These are phyloP conservation scores for Schizosaccharomyces japonicus DNA, from an alignment of 805 yeast species.

Conservation along the genomic window DNA sequence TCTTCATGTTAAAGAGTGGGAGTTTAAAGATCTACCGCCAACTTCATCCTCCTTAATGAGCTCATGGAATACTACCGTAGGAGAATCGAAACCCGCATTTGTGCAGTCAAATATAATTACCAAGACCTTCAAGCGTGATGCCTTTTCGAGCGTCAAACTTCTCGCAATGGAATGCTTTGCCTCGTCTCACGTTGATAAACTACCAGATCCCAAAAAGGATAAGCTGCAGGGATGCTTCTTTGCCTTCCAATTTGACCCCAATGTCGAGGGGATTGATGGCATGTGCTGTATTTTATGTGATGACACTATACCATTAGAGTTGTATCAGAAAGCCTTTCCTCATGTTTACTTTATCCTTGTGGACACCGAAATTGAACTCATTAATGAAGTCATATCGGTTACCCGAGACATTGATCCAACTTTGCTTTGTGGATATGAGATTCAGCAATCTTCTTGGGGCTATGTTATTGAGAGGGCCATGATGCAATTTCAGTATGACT, in stretches of 20 bases:
- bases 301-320: too few species aligned
- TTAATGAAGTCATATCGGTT: conserved; percentile 29
- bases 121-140: neutral
- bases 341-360: conserved; percentile 14
- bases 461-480: conserved; percentile 41
- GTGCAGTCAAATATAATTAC: too few species aligned
- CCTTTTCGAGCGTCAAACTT: neutral
- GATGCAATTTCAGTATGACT: conserved; percentile 24
- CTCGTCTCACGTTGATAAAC: neutral
- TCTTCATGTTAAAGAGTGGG: too few species aligned
- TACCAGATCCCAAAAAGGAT: neutral
- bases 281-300: neutral
- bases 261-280: neutral
- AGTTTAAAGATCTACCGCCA: too few species aligned
- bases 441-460: conserved; percentile 72
- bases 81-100: too few species aligned
- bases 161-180: neutral
- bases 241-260: neutral
- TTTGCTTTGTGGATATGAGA: conserved; percentile 63
- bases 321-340: neutral
- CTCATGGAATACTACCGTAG: too few species aligned
- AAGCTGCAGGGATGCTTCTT: neutral
- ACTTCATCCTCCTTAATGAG: too few species aligned
- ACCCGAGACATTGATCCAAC: conserved; percentile 63
- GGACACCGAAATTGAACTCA: conserved; percentile 33